Evolutionary conservation across 345 rosid genomes (phyloP).

Genomic region (Arabis alpina): DNA sequence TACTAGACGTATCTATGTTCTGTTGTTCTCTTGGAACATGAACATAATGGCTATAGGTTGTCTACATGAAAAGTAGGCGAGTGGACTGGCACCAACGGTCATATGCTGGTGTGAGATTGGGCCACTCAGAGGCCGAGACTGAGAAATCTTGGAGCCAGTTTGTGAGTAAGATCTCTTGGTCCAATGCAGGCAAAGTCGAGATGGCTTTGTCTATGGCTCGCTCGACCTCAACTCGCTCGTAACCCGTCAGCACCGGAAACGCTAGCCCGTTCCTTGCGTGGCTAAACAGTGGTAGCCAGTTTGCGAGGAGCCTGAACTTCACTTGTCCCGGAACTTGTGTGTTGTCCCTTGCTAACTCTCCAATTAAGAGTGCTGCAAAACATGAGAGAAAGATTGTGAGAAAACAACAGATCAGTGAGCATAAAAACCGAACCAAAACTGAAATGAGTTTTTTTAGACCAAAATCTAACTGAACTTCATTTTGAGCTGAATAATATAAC

Average conservation of each 20-base stretch:
- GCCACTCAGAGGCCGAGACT: conserved; percentile 71
- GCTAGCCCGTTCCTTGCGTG: conserved; percentile 64
- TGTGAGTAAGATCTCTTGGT: conserved; percentile 71
- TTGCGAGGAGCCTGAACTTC: conserved; percentile 62
- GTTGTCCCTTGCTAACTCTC: conserved; percentile 52
- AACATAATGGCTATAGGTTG: background rate
- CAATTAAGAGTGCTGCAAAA: conserved; percentile 55
- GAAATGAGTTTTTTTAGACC: too few relatives aligned
- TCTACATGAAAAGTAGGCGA: conserved; percentile 51
- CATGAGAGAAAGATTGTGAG: conserved; percentile 5
- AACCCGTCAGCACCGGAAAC: conserved; percentile 57
- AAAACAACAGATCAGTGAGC: background rate
- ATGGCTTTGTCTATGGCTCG: conserved; percentile 65
- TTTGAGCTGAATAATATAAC: too few relatives aligned
- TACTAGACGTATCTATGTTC: conserved; percentile 14
- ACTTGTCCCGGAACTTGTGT: conserved; percentile 50
- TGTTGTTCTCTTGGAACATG: conserved; percentile 4
- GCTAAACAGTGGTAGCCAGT: conserved; percentile 69
- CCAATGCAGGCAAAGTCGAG: conserved; percentile 54
- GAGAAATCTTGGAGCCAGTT: conserved; percentile 76
- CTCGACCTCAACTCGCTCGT: conserved; percentile 66
- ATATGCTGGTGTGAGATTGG: conserved; percentile 60
- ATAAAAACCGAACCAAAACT: background rate
- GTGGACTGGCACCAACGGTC: conserved; percentile 79
- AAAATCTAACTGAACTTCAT: too few relatives aligned